A percentile compares a stretch with the other conserved stretches of the same genome.
Evolutionary conservation across 2,329 filamentous ascomycete species (phyloP).

Genomic region (Phyllosticta citrichinensis): DNA sequence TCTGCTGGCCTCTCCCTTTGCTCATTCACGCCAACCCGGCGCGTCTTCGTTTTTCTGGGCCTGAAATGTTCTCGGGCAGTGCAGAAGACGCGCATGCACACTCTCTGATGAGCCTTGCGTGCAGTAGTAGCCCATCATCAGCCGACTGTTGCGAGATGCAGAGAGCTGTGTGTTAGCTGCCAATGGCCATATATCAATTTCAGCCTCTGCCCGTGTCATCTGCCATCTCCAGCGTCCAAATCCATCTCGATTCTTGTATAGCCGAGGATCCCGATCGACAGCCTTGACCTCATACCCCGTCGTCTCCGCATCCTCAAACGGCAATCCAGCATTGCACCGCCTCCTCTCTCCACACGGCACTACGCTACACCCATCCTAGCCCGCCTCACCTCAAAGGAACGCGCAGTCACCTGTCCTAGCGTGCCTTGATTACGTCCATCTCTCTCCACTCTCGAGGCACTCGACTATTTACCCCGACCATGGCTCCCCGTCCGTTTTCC

Average conservation of each 20-base stretch:
- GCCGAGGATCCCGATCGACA: background rate
- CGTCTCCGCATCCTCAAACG: background rate
- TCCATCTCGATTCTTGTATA: background rate
- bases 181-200: background rate
- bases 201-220: background rate
- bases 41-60: background rate
- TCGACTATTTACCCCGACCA: background rate
- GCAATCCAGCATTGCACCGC: background rate
- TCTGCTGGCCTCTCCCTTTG: background rate
- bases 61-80: background rate
- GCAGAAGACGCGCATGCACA: background rate
- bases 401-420: background rate
- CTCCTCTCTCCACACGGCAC: background rate
- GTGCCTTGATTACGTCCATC: background rate
- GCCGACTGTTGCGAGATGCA: background rate
- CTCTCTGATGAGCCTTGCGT: background rate
- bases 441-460: background rate
- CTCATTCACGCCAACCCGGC: background rate
- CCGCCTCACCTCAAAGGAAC: background rate
- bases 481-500: slow-evolving; percentile 9
- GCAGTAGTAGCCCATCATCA: background rate
- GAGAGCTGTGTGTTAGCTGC: background rate
- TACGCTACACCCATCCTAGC: background rate
- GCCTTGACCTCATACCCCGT: background rate
- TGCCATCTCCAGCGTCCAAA: background rate